These are phyloP conservation scores for Sporisorium exsertum DNA, from an alignment of 1,284 basidiomycete genomes.

Conservation along the genomic window DNA sequence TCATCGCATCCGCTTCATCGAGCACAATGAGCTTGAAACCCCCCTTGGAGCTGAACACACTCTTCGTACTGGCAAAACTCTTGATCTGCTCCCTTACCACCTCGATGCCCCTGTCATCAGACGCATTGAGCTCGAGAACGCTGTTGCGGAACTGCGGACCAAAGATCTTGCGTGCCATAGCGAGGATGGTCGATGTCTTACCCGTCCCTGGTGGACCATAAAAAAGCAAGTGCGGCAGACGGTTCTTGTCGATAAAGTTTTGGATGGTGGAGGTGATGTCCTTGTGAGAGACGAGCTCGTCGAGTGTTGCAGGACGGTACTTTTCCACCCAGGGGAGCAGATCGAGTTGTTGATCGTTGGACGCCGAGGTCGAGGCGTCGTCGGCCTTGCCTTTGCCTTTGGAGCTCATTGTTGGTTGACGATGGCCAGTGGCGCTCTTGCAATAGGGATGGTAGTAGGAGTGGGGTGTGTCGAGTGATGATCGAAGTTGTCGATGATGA, in stretches of 20 bases:
- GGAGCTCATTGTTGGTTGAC: slow-evolving; percentile 15
- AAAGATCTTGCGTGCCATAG: slow-evolving; percentile 92
- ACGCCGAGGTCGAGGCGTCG: slow-evolving; percentile 13
- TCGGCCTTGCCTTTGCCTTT: slow-evolving; percentile 50
- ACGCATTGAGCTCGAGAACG: slow-evolving; percentile 97
- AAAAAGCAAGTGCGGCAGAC: slow-evolving; percentile 93
- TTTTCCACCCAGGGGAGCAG: slow-evolving; percentile 67
- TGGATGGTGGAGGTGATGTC: slow-evolving; percentile 65
- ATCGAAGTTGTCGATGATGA: background rate
- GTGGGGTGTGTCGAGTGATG: background rate
- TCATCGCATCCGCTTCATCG: slow-evolving; percentile 99
- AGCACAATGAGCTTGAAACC: slow-evolving; percentile 94
- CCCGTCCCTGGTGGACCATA: slow-evolving; percentile 98
- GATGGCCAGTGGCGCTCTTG: background rate
- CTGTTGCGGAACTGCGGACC: slow-evolving; percentile 84
- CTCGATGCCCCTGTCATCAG: slow-evolving; percentile 97
- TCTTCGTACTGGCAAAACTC: slow-evolving; percentile 95
- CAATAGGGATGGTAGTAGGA: background rate
- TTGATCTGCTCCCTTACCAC: slow-evolving; percentile 99
- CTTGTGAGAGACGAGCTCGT: slow-evolving; percentile 67
- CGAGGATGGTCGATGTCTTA: slow-evolving; percentile 97
- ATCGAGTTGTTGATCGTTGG: slow-evolving; percentile 27
- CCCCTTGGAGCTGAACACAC: slow-evolving; percentile 74
- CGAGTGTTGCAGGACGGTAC: slow-evolving; percentile 64
- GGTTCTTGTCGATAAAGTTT: slow-evolving; percentile 93